Evolutionary conservation across 345 rosid species (phyloP).

Genomic region (Isatis tinctoria): DNA sequence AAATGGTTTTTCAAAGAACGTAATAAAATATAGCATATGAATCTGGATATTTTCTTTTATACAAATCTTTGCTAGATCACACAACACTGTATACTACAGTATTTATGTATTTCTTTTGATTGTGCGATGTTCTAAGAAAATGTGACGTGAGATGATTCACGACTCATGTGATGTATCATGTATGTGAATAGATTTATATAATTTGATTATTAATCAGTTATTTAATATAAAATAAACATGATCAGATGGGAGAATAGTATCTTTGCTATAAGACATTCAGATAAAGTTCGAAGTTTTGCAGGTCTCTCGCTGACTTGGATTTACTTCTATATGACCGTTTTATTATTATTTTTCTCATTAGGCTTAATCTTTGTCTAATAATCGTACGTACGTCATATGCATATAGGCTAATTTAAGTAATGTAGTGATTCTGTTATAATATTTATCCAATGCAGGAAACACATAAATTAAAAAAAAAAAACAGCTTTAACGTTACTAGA

Average conservation of each 20-base stretch:
- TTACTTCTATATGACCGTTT: constrained; percentile 22
- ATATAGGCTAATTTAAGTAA: not conserved
- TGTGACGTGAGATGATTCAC: constrained; percentile 15
- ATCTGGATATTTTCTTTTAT: not conserved
- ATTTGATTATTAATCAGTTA: not conserved
- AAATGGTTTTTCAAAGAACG: not conserved
- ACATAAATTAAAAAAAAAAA: not conserved
- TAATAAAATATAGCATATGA: not conserved
- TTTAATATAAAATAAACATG: not conserved
- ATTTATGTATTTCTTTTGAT: not conserved
- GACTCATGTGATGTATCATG: constrained; percentile 25
- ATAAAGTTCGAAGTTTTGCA: constrained; percentile 35
- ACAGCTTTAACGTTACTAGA: not conserved
- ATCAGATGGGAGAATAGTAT: constrained; percentile 45
- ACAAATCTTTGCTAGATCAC: constrained; percentile 26
- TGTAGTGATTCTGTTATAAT: not conserved
- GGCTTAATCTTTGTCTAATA: not conserved
- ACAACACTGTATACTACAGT: not conserved
- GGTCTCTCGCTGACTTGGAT: constrained; percentile 47
- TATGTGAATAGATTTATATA: not conserved
- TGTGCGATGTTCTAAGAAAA: not conserved
- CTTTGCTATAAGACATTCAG: constrained; percentile 57
- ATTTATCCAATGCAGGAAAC: not conserved
- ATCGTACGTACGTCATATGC: constrained; percentile 22
- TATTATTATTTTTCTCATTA: constrained; percentile 2